Conservation (phyloP, 345 rosid genomes). For the Corymbia maculata region DNA sequence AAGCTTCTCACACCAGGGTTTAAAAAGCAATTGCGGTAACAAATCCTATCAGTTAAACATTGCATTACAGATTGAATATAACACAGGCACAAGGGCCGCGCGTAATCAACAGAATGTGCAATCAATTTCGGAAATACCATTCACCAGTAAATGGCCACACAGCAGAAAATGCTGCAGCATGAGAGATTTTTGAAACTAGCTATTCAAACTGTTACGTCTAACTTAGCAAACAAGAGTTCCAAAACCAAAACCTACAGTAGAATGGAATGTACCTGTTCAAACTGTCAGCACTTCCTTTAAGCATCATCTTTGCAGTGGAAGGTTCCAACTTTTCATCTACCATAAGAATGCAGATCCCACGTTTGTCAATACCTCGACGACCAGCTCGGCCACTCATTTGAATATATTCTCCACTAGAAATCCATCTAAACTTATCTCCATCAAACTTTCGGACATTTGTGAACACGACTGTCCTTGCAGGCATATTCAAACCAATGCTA, state of each 20-base stretch:
- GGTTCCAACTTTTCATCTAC: slow-evolving; percentile 97
- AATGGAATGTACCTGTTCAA: slow-evolving; percentile 70
- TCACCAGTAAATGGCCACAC: not conserved
- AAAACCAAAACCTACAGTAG: not conserved
- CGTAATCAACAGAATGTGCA: not conserved
- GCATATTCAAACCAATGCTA: slow-evolving; percentile 99
- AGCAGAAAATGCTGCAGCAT: not conserved
- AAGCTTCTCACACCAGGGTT: not conserved
- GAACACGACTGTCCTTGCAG: slow-evolving; percentile 97
- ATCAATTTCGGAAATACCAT: not conserved
- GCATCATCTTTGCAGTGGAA: slow-evolving; percentile 84
- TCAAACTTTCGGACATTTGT: slow-evolving; percentile 98
- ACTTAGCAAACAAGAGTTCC: not conserved
- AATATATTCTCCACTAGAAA: slow-evolving; percentile 95
- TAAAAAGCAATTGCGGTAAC: not conserved
- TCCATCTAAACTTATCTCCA: slow-evolving; percentile 97
- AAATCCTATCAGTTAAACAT: not conserved
- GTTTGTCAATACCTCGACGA: slow-evolving; percentile 96
- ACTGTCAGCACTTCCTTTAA: slow-evolving; percentile 93
- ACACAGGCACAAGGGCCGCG: not conserved
- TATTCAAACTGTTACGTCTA: not conserved
- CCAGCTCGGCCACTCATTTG: slow-evolving; percentile 99
- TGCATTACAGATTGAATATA: not conserved
- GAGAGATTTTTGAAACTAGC: not conserved
- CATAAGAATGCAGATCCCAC: slow-evolving; percentile 95